Evolutionary conservation across 306 rosid genomes (phyloP), one percentile per base, ranked within the genome.

Genomic region (Purshia tridentata): DNA sequence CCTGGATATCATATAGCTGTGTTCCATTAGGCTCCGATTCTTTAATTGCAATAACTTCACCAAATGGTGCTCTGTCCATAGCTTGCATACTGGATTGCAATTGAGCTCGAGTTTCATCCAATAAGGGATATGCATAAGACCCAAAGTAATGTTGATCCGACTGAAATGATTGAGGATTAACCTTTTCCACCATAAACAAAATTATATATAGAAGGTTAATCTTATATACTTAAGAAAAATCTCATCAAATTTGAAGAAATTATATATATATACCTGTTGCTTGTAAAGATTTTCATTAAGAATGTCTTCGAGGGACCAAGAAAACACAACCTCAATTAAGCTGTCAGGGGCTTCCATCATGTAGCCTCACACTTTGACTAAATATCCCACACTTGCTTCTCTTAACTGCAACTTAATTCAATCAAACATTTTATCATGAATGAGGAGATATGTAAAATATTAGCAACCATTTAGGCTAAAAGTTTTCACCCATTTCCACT

Each of bases 21-120:
- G 39, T 44, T 18, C 67, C 80, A 52, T 49, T 15, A 0, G 81
- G 61, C 14, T 40, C 15, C 0, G 77, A 52, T 45, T 62, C 72
- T 35, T 74, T 42, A 65, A 81, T 39, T 46, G 82, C 44, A 50
- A 69, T 58, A 14, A 90, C 75, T 76, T 83, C 41, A 6, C 86
- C 87, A 76, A 54, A 84, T 37, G 96, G 91, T 1, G 87, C 85
- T 67, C 37, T 45, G 5, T 68, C 49, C 35, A 88, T 56, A 18
- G 61, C 54, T 41, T 88, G 84, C 84, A 90, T 75, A 52, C 86
- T 79, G 1, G 83, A 84, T 12, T 79, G 75, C 51, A 90, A 15
- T 8, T 84, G 69, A 6, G 88, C 83, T 67, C 92, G 65, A 37
- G 86, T 84, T 76, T 88, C 96, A 37, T 90, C 91, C 82, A 84